Percentiles rank a stretch among this genome's conserved stretches.
Conservation (phyloP, 371 early-diverging fungal genomes). For the Mortierella sp. region DNA sequence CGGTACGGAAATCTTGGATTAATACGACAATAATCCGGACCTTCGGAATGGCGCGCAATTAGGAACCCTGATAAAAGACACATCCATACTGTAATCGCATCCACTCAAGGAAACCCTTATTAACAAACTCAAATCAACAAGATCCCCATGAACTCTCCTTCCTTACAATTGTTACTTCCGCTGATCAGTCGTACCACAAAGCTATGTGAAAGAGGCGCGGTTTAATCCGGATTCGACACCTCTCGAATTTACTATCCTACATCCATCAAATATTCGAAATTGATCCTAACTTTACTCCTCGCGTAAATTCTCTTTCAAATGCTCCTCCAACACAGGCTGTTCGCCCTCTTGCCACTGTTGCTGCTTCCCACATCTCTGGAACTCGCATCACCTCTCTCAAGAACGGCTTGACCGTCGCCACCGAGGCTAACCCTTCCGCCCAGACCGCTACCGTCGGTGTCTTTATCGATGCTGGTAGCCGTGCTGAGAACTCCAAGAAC, state of each 20-base stretch:
- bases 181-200: neutral
- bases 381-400: constrained; percentile 86
- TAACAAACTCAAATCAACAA: neutral
- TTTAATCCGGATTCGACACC: no score
- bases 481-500: constrained; percentile 90
- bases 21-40: neutral
- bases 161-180: neutral
- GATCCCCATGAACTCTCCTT: no score
- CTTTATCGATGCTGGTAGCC: constrained; percentile 98
- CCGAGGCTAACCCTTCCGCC: constrained; percentile 91
- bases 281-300: neutral
- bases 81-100: neutral
- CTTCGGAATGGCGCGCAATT: neutral
- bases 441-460: constrained; percentile 98
- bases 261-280: neutral
- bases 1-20: neutral
- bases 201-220: no score
- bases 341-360: constrained; percentile 68
- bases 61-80: neutral
- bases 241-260: neutral
- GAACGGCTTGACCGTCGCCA: constrained; percentile 97
- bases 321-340: constrained; percentile 54
- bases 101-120: neutral
- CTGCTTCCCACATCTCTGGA: constrained; percentile 63
- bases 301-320: neutral